Evolutionary conservation across 371 early-diverging fungal genomes (phyloP), one percentile per base, ranked within the genome.

Genomic region (Lichtheimia ornata): DNA sequence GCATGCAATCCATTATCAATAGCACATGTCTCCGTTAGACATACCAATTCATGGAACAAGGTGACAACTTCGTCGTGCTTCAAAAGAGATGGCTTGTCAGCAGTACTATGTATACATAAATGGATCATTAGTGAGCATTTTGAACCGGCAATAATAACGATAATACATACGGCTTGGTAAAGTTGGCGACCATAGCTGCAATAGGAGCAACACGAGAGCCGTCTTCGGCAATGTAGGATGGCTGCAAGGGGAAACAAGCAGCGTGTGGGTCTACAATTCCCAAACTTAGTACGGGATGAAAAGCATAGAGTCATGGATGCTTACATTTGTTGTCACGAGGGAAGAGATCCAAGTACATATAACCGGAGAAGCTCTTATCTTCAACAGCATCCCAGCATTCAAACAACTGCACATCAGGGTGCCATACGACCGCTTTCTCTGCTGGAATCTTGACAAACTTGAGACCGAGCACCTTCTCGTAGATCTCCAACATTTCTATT

Each of bases 21-120:
- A 5, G 12, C 13, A 45, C 15, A 28, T 22, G 2, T 47, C 13
- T 40, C 17, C 0, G 4, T 12, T 0, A 28, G 12, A 50, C 67
- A 44, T 69, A 77, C 83, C 70, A 92, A 72, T 74, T 92, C 93
- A 65, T 92, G 92, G 82, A 86, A 86, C 50, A 84, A 71, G 5
- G 92, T 92, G 17, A 83, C 83, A 7, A 93, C 89, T 77, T 95
- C 95, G 60, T 80, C 79, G 71, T 95, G 96, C 71, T 88, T 91
- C 53, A 94, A 78, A 51, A 95, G 71, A 9, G 92, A 89, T 12
- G 94, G 95, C 43, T 83, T 78, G 15, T 78, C 77, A 2, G 85
- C 64, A 35, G 91, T 90, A 5, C 84, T 81, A 64, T 53, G 13
- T 50, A 40, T 40, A 45, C 35, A 35, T 28, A 0, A 35, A 11